Base-by-base conservation (phyloP, 768 basidiomycete genomes). In the Kwoniella newhampshirensis region DNA sequence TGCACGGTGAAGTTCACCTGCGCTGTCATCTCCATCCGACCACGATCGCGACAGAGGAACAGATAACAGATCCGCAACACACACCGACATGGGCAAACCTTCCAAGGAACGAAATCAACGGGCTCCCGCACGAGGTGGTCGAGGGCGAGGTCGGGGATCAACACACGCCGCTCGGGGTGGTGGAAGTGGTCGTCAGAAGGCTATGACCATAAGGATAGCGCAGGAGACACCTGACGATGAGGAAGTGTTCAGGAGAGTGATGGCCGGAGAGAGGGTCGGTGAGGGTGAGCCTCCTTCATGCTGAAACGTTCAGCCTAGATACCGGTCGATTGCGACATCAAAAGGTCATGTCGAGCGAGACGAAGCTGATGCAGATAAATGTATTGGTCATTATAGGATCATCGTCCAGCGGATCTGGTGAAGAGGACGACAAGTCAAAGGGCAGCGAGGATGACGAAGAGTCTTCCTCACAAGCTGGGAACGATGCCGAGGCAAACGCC, bases 391-490 rank as follows among this genome's bases (percentile, higher is more conserved):
- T 4, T 39, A 20, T 15, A 50, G 47, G 35, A 7, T 44, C 9
- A 6, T 50, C 47, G 6, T 50, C 47, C 3, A 37, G 30, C 27
- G 47, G 25, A 39, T 51, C 49, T 21, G 41, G 36, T 13, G 5
- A 6, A 42, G 39, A 53, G 41, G 25, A 40, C 42, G 43, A 26
- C 4, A 32, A n/a, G 2, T 48, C 54, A 8, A n/a, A 15, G 21
- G 51, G 18, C 17, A 75, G 79, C 4, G 77, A 77, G 2, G 77
- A 77, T 4, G 78, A 77, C 7, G 79, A 76, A 6, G 77, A 68
- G 21, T 77, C 67, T 17, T 9, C 25, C 15, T 27, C 35, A 7
- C n/a, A 45, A 45, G 44, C 25, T 45, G 23, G 15, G 48, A 50
- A 36, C 32, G 15, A 50, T 30, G 37, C 36, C 17, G 27, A 17